Evolutionary conservation across 768 basidiomycete genomes (phyloP).

Genomic region (Cubamyces lactineus): DNA sequence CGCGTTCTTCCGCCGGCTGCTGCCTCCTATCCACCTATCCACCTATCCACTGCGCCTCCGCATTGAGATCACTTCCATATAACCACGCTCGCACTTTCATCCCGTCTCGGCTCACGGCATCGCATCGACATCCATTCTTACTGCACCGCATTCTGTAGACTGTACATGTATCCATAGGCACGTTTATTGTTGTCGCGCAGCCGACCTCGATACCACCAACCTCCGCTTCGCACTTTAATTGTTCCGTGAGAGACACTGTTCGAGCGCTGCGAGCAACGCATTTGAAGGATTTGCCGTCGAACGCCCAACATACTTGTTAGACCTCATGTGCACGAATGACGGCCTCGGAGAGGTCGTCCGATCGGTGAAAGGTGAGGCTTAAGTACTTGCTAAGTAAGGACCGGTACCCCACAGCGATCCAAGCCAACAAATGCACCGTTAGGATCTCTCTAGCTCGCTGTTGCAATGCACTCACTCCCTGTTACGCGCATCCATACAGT

Average conservation of each 20-base stretch:
- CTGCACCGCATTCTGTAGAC: conserved; percentile 16
- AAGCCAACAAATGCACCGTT: too few species aligned
- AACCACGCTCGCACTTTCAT: not conserved
- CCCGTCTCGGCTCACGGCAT: not conserved
- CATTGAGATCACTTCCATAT: not conserved
- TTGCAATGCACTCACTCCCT: too few species aligned
- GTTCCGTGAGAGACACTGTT: not conserved
- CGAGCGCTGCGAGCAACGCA: not conserved
- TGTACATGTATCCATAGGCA: conserved; percentile 17
- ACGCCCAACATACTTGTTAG: too few species aligned
- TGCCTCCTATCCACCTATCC: not conserved
- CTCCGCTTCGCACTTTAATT: not conserved
- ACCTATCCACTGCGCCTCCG: not conserved
- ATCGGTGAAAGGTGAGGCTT: too few species aligned
- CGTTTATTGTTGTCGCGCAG: conserved; percentile 16
- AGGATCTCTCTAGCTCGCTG: too few species aligned
- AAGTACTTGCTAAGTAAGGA: too few species aligned
- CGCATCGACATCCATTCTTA: conserved; percentile 3
- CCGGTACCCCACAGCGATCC: too few species aligned
- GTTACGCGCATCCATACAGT: too few species aligned
- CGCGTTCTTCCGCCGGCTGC: not conserved
- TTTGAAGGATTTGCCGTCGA: not conserved
- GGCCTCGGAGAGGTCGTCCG: too few species aligned
- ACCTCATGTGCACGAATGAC: too few species aligned
- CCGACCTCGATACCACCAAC: conserved; percentile 2